Conservation (phyloP, 192 early-diverging fungal species). For the Mortierella hygrophila region DNA sequence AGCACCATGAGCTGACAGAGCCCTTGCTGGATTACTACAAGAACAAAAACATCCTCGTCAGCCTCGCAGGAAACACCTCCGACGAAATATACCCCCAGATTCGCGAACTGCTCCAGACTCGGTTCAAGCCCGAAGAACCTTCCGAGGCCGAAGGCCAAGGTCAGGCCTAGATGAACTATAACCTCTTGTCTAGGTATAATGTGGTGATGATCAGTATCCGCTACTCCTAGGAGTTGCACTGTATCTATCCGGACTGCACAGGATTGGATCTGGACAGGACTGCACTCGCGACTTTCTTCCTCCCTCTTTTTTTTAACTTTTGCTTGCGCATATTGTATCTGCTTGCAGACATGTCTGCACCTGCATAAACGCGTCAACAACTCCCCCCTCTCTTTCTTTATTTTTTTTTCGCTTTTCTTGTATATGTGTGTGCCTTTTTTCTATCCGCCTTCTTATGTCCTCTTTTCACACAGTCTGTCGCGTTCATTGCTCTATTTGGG, state of each 20-base stretch:
- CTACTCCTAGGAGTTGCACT: not conserved
- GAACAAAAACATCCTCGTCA: slow-evolving; percentile 70
- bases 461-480: not conserved
- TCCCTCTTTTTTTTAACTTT: not conserved
- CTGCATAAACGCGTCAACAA: not conserved
- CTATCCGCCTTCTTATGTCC: not conserved
- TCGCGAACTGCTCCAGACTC: slow-evolving; percentile 39
- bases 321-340: not conserved
- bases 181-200: not conserved
- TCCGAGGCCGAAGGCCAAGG: slow-evolving; percentile 10
- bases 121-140: slow-evolving; percentile 43
- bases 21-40: slow-evolving; percentile 92
- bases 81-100: slow-evolving; percentile 95
- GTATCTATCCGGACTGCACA: not conserved
- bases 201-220: not conserved
- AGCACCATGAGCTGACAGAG: slow-evolving; percentile 81
- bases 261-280: not conserved
- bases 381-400: not conserved
- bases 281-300: not conserved
- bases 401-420: not conserved
- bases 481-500: slow-evolving; percentile 2
- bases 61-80: slow-evolving; percentile 84
- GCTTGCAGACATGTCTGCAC: not conserved
- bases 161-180: not conserved
- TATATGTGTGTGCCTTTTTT: not conserved